A percentile compares a stretch with the other conserved stretches of the same genome.
phyloP scores from a whole-genome alignment of 805 yeast species.

The Zygotorulaspora florentina region DNA sequence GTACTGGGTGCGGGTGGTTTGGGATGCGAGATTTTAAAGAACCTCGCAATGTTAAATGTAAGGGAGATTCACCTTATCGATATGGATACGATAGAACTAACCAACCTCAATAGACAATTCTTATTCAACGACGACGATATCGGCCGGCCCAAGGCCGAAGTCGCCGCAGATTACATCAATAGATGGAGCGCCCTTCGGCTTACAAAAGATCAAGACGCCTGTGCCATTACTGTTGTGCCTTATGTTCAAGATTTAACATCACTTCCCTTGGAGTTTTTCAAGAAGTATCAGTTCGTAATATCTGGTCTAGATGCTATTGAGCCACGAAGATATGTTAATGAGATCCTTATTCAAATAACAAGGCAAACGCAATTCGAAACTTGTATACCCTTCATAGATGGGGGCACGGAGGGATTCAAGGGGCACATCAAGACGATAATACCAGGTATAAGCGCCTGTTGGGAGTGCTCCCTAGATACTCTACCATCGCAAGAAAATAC shows the following conservation, averaged over 20 bases:
- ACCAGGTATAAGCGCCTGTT: constrained; percentile 84
- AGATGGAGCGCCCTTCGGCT: constrained; percentile 27
- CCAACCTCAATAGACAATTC: constrained; percentile 89
- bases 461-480: constrained; percentile 84
- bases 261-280: constrained; percentile 57
- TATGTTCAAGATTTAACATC: constrained; percentile 64
- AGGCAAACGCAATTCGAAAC: constrained; percentile 45
- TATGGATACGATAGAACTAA: constrained; percentile 86
- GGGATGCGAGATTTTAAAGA: constrained; percentile 85
- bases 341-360: constrained; percentile 59
- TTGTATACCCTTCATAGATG: constrained; percentile 74
- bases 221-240: constrained; percentile 47
- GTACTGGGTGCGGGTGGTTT: constrained; percentile 94
- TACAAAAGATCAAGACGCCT: constrained; percentile 20
- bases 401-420: constrained; percentile 92
- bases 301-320: constrained; percentile 89
- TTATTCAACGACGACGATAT: constrained; percentile 77
- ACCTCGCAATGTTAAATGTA: constrained; percentile 61
- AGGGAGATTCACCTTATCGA: constrained; percentile 83
- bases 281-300: constrained; percentile 64
- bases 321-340: constrained; percentile 88
- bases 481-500: constrained; percentile 49
- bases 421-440: constrained; percentile 87
- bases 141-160: constrained; percentile 74
- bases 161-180: constrained; percentile 63